Evolutionary conservation across 768 basidiomycete genomes (phyloP).

Genomic region (Pisolithus albus): DNA sequence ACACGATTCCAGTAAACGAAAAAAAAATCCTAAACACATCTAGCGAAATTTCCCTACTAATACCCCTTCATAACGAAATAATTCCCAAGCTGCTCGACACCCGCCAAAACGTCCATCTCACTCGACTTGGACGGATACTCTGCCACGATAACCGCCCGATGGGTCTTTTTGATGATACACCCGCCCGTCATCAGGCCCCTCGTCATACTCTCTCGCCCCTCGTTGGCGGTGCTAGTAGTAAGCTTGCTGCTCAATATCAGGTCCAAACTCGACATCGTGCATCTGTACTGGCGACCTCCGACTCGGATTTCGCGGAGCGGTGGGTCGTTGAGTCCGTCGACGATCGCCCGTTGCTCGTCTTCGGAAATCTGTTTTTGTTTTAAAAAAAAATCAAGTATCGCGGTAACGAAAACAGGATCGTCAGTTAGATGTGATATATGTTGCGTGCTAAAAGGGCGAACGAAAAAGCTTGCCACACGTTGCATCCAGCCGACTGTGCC

Average conservation of each 20-base stretch:
- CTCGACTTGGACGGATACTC: constrained; percentile 9
- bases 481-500: constrained; percentile 24
- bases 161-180: constrained; percentile 22
- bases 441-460: too few relatives aligned
- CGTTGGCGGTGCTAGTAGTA: too few relatives aligned
- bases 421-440: too few relatives aligned
- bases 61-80: background rate
- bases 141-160: constrained; percentile 20
- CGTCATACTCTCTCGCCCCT: constrained; percentile 17
- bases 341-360: constrained; percentile 14
- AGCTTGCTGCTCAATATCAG: constrained; percentile 18
- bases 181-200: constrained; percentile 7
- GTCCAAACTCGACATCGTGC: constrained; percentile 23
- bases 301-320: constrained; percentile 18
- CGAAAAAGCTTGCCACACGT: constrained; percentile 12
- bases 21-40: background rate
- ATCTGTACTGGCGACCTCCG: constrained; percentile 17
- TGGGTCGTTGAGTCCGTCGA: constrained; percentile 13
- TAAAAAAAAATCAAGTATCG: too few relatives aligned
- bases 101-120: background rate
- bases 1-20: background rate
- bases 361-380: too few relatives aligned
- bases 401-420: background rate
- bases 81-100: background rate
- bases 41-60: background rate